phyloP scores from a whole-genome alignment of 768 basidiomycete genomes.

The Suillus subluteus region DNA sequence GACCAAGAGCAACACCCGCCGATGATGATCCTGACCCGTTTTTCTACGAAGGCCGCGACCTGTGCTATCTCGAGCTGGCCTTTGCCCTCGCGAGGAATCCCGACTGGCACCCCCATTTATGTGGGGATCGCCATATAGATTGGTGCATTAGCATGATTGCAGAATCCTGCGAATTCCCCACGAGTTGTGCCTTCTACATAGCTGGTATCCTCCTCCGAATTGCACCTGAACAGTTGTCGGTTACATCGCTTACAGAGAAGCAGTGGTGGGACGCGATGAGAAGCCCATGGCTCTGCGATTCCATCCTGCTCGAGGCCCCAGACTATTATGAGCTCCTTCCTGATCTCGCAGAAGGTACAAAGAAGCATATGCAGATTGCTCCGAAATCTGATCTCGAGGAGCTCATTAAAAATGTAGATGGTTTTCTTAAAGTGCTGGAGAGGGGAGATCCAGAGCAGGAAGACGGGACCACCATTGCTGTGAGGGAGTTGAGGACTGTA shows the following conservation, averaged over 20 bases:
- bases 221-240: not conserved
- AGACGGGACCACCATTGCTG: not conserved
- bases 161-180: no score
- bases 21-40: not conserved
- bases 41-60: rapidly evolving
- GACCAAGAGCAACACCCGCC: not conserved
- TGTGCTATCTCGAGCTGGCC: not conserved
- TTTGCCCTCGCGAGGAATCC: not conserved
- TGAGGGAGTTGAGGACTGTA: not conserved
- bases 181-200: no score
- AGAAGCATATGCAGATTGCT: not conserved
- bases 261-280: not conserved
- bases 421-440: not conserved
- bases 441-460: not conserved
- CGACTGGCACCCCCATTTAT: not conserved
- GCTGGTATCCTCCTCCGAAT: not conserved
- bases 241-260: not conserved
- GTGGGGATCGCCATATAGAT: not conserved
- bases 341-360: not conserved
- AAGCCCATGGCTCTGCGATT: no score
- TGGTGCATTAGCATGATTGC: not conserved
- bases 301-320: no score
- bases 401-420: not conserved
- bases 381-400: not conserved
- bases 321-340: conserved; percentile 4